Base-by-base conservation (phyloP, 2,329 filamentous ascomycete genomes). In the Sphaerulina vaccinii region DNA sequence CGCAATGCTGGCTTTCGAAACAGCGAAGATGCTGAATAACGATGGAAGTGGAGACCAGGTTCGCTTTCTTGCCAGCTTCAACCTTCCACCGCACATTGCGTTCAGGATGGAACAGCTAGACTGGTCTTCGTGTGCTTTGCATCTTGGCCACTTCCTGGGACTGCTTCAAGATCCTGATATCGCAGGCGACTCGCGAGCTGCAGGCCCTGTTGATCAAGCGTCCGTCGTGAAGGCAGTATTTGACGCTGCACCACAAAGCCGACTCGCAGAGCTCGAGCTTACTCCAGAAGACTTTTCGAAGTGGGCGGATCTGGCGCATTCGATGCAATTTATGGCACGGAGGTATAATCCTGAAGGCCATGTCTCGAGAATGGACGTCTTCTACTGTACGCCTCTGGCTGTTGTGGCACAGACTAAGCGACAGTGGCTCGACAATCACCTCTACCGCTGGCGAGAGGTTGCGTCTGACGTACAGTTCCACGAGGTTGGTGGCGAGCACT, bases 1-100 rank as follows among this genome's bases (percentile, higher is more conserved):
- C 1, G 56, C 67, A 0, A 78, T 77, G 64, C 51, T 80, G 0
- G 75, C 77, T 0, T 81, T 79, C 49, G 78, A 81, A 59, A 62
- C 76, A 0, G 66, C 70, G 8, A 80, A 81, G 62, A 22, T 56
- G 1, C 66, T 81, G 5, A 29, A 38, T 8, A 13, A 11, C 15
- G 70, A 79, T 37, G 38, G 38, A 11, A 24, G 38, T 10, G 49
- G 42, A 18, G 24, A 47, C 4, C 29, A 40, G 18, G 74, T 80
- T 1, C 23, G 51, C 0, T 79, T 79, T 57, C 59, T 76, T 0
- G 78, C 66, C 2, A 64, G 56, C 41, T 70, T 78, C 55, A 75
- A 81, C 57, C 69, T 75, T 3, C 76, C 77, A 1, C 78, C 76
- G 4, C 71, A 76, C 52, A 77, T 79, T 65, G 75, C 74, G 50